Evolutionary conservation across 176 grass and related monocot species (phyloP).

Genomic region (Ananas comosus): DNA sequence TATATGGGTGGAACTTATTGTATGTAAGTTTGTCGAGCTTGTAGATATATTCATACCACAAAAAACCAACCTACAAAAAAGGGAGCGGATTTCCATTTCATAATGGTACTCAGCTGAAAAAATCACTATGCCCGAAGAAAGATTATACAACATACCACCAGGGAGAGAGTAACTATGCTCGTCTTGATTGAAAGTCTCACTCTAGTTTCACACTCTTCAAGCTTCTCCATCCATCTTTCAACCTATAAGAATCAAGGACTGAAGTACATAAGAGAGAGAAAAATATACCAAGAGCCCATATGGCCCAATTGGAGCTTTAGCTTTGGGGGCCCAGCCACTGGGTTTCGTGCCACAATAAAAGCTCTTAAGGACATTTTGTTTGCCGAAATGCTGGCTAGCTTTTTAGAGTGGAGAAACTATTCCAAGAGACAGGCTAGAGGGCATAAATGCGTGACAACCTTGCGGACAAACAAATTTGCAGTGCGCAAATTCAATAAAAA

Average conservation of each 20-base stretch:
- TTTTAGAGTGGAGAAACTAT: no score
- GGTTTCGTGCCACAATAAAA: no score
- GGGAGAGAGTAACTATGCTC: slow-evolving; percentile 31
- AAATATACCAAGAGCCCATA: no score
- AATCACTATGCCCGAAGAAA: neutral
- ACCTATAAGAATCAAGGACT: slow-evolving; percentile 8
- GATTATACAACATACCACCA: slow-evolving; percentile 23
- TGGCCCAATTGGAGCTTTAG: no score
- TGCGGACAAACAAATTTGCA: no score
- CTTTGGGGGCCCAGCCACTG: no score
- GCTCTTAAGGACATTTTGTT: no score
- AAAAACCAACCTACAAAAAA: slow-evolving; percentile 40
- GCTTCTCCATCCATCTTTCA: slow-evolving; percentile 50
- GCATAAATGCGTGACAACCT: no score
- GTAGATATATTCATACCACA: slow-evolving; percentile 72
- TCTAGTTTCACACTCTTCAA: slow-evolving; percentile 47
- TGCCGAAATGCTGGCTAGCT: no score
- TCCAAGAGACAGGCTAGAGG: no score
- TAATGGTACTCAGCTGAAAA: neutral
- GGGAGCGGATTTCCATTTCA: neutral
- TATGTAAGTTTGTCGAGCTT: slow-evolving; percentile 65
- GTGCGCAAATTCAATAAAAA: neutral
- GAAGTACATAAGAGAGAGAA: no score
- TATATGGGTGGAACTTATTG: slow-evolving; percentile 62
- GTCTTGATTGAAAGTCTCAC: slow-evolving; percentile 34